These are phyloP conservation scores for Colletotrichum sp. DNA, from an alignment of 2,329 filamentous ascomycete genomes.

Conservation along the genomic window DNA sequence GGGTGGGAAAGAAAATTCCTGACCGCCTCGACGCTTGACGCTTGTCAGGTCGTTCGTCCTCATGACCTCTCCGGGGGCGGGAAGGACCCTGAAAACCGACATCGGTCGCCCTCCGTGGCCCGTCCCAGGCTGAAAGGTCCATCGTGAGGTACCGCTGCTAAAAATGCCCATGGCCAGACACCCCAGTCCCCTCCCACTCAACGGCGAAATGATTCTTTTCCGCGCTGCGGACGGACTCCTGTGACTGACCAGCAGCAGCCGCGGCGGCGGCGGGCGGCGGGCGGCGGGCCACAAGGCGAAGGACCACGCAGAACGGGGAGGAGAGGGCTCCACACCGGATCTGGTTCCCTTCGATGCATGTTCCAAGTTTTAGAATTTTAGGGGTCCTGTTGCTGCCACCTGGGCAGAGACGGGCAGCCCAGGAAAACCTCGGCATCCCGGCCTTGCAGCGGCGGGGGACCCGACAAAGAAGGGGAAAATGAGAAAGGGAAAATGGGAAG, in stretches of 20 bases:
- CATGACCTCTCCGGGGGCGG: constrained; percentile 8
- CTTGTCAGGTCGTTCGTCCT: constrained; percentile 15
- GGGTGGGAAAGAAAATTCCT: constrained; percentile 1
- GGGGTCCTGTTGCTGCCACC: constrained; percentile 8
- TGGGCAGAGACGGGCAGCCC: not conserved
- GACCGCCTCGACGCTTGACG: constrained; percentile 12
- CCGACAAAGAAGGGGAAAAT: not conserved
- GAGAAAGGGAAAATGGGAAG: not conserved
- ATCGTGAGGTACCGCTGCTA: not conserved
- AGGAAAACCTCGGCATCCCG: constrained; percentile 8
- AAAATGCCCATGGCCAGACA: not conserved
- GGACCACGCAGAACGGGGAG: not conserved
- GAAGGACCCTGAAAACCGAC: constrained; percentile 19
- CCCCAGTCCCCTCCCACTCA: not conserved
- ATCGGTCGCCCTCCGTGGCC: constrained; percentile 5
- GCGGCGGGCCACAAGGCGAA: not conserved
- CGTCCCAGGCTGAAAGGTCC: not conserved
- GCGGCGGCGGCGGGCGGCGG: not conserved
- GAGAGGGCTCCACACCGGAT: not conserved
- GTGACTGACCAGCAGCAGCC: not conserved
- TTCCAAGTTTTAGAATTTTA: constrained; percentile 17
- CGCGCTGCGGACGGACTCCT: not conserved
- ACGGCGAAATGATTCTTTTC: not conserved
- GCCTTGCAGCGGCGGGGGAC: not conserved
- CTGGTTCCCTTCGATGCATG: constrained; percentile 10